Conservation (phyloP, 108 stramenopile genomes). For the Skeletonema potamos region DNA sequence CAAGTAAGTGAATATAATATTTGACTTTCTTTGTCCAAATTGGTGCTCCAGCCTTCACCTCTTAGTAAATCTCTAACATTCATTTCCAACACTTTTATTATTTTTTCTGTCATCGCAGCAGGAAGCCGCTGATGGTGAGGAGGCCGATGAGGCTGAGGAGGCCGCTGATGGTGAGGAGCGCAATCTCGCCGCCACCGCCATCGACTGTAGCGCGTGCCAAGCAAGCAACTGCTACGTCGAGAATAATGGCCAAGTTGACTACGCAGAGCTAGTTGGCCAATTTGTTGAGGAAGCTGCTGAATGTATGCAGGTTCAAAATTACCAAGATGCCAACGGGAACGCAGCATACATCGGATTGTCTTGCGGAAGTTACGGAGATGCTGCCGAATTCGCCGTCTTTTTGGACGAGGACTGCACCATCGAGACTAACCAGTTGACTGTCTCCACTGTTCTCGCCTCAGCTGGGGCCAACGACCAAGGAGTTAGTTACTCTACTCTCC, state of each 20-base stretch:
- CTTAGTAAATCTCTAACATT: too few relatives aligned
- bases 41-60: too few relatives aligned
- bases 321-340: background rate
- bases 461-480: background rate
- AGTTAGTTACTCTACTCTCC: background rate
- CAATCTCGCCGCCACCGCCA: conserved; percentile 4
- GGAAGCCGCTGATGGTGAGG: background rate
- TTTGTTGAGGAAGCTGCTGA: conserved; percentile 46
- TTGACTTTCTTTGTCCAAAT: background rate
- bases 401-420: conserved; percentile 69
- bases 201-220: conserved; percentile 58
- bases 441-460: background rate
- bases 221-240: conserved; percentile 54
- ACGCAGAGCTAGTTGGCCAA: conserved; percentile 38
- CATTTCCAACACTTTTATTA: background rate
- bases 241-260: conserved; percentile 32
- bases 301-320: conserved; percentile 24
- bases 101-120: background rate
- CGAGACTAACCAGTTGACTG: conserved; percentile 34
- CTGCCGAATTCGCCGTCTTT: conserved; percentile 73
- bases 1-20: background rate
- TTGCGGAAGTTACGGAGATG: conserved; percentile 67
- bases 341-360: conserved; percentile 52
- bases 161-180: background rate
- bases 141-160: background rate